Base-by-base conservation (phyloP, 768 basidiomycete species). In the Trametes coccinea region DNA sequence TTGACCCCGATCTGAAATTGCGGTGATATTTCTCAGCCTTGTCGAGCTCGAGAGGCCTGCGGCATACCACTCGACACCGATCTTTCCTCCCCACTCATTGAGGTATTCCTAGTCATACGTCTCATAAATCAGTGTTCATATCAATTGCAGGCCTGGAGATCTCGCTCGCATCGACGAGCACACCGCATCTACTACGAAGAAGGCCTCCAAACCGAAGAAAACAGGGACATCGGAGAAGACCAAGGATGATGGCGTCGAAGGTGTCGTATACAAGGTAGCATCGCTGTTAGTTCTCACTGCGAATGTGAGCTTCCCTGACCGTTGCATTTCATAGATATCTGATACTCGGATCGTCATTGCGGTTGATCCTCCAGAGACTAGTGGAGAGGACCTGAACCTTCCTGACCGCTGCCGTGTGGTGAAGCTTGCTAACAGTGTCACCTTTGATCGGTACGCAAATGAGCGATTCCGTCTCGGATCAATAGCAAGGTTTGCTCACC, bases 381-480 rank as follows among this genome's bases (percentile, higher is more conserved):
- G 75, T 34, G 79, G 80, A 51, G 82, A 85, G 47, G 89, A 92
- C 51, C 75, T 92, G 11, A 90, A 93, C 67, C 72, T 97, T 0
- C 92, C 94, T 5, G 93, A 95, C 68, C 81, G 90, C 52, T 92
- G 93, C 74, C 81, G 92, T 16, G 76, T 95, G 53, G 72, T 98
- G 53, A 98, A 98, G 70, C 79, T 96, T 2, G 94, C 94, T 11
- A 98, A 98, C 67, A 93, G 88, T 56, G 86, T 92, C 14, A 98
- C 95, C 0, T 95, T 91, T 71, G 93, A 95, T 67, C 82, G 95
- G 91, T 85, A 71, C 45, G 63, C 39, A 27, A n/a, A 22, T 22
- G 22, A 22, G 22, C 22, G 22, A 22, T 22, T 22, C 22, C 22
- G 22, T 22, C 22, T 22, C 22, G 22, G 22, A 22, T 22, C 22